These are phyloP conservation scores for Insectozyma bohioensis DNA, from an alignment of 1,139 yeast species.

Conservation along the genomic window DNA sequence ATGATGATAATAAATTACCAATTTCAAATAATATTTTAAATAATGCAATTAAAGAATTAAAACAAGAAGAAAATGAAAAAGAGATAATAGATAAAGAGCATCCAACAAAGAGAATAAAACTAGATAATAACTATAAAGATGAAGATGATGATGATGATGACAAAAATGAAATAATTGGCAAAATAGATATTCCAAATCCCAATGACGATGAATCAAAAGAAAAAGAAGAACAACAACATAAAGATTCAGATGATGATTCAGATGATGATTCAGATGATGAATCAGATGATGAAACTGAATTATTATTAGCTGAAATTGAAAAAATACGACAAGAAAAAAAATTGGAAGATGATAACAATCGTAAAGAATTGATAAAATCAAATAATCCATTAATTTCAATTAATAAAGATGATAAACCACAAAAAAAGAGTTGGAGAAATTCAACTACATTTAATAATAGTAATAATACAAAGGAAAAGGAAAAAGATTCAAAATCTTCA, in stretches of 20 bases:
- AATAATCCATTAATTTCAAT: slow-evolving; percentile 46
- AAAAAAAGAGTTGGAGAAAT: slow-evolving; percentile 56
- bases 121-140: slow-evolving; percentile 3
- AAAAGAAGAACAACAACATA: slow-evolving; percentile 12
- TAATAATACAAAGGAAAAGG: slow-evolving; percentile 15
- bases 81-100: slow-evolving; percentile 7
- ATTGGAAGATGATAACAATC: slow-evolving; percentile 22
- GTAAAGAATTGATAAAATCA: slow-evolving; percentile 19
- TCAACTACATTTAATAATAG: slow-evolving; percentile 46
- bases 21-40: slow-evolving; percentile 13
- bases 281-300: slow-evolving; percentile 33
- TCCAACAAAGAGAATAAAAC: slow-evolving; percentile 1
- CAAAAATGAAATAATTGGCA: slow-evolving; percentile 6
- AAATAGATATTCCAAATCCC: slow-evolving; percentile 12
- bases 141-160: slow-evolving; percentile 4
- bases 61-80: slow-evolving; percentile 18
- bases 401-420: slow-evolving; percentile 11
- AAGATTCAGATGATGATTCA: slow-evolving; percentile 10
- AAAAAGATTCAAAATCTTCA: slow-evolving; percentile 12
- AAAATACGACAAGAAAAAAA: slow-evolving; percentile 44
- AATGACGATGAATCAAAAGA: slow-evolving; percentile 15
- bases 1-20: slow-evolving; percentile 4
- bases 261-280: slow-evolving; percentile 16
- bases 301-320: slow-evolving; percentile 52
- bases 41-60: slow-evolving; percentile 26